Percentiles rank a stretch among this genome's conserved stretches.
These are phyloP conservation scores for Gnomoniopsis sp. DNA, from an alignment of 2,329 filamentous ascomycete species.

Conservation along the genomic window DNA sequence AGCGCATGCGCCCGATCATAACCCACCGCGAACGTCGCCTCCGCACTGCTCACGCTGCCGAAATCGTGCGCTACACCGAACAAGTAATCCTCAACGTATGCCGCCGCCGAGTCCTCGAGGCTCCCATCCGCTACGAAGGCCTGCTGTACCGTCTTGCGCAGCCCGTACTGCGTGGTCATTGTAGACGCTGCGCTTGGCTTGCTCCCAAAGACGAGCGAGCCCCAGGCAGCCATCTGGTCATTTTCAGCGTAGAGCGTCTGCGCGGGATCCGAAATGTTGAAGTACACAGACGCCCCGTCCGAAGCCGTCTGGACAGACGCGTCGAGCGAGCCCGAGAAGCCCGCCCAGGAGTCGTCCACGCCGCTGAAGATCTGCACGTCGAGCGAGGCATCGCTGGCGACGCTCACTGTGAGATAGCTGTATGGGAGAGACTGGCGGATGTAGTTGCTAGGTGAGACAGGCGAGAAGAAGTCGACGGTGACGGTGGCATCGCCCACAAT, in stretches of 20 bases:
- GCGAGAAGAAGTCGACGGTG: constrained; percentile 32
- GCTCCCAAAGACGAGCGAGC: constrained; percentile 10
- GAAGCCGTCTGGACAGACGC: neutral
- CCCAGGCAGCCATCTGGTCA: constrained; percentile 15
- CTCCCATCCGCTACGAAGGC: constrained; percentile 1
- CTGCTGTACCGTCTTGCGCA: constrained; percentile 6
- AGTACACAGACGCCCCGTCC: constrained; percentile 8
- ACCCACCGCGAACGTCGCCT: constrained; percentile 10
- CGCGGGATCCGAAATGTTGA: constrained; percentile 9
- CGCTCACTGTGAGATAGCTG: constrained; percentile 28
- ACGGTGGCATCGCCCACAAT: constrained; percentile 24
- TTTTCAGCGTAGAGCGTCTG: constrained; percentile 10
- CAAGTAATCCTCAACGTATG: constrained; percentile 1
- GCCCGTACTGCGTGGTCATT: constrained; percentile 2
- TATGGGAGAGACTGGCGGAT: constrained; percentile 32
- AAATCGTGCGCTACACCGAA: constrained; percentile 12
- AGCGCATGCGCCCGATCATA: constrained; percentile 4
- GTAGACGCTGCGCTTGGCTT: neutral
- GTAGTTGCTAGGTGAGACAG: constrained; percentile 29
- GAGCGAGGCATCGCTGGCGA: constrained; percentile 4
- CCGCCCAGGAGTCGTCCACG: constrained; percentile 33
- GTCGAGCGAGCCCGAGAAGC: constrained; percentile 7
- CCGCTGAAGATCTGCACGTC: constrained; percentile 29
- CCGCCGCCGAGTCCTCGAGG: neutral
- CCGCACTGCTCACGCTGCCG: constrained; percentile 5